Base-by-base conservation (phyloP, 1,284 basidiomycete species). In the Cutaneotrichosporon curvatum region DNA sequence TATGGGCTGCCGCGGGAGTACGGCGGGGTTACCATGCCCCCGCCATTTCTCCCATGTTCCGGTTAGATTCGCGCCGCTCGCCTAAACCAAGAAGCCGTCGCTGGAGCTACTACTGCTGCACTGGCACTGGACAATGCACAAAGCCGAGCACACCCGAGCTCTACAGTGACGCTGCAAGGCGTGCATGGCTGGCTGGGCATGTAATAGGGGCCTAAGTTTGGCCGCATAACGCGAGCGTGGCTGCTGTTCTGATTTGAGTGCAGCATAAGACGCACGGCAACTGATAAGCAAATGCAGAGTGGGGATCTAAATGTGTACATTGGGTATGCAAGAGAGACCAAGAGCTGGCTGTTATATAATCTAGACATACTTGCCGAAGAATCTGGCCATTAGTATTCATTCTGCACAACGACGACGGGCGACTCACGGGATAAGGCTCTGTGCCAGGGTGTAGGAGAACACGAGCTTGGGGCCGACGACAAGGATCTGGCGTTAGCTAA, bases 391-490 rank as follows among this genome's bases (percentile, higher is more conserved):
- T n/a, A n/a, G n/a, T n/a, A n/a, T n/a, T n/a, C n/a, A n/a, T n/a
- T n/a, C n/a, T n/a, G n/a, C n/a, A n/a, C n/a, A n/a, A n/a, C n/a
- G n/a, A n/a, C n/a, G n/a, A n/a, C n/a, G n/a, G n/a, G n/a, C n/a
- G n/a, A 28, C 25, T 28, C 25, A 28, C 37, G 94, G 94, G 74
- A 98, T 97, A 67, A 98, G 78, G 19, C 84, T 86, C 74, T 98
- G 94, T 5, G 94, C 94, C 9, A 97, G 80, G 21, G 94, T 98
- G 76, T 95, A 97, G 60, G 87, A 91, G 79, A 97, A 97, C 57
- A 98, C 88, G 34, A 98, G 81, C 76, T 98, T 97, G 48, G 94
- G 94, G 44, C 92, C 94, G 25, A 97, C 92, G 50, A 97, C 91
- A 32, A 97, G 79, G 60, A 97, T 87, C 87, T 88, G 63, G 35